These are phyloP conservation scores for Asterophora lycoperdoides DNA, from an alignment of 768 basidiomycete genomes.

Conservation along the genomic window DNA sequence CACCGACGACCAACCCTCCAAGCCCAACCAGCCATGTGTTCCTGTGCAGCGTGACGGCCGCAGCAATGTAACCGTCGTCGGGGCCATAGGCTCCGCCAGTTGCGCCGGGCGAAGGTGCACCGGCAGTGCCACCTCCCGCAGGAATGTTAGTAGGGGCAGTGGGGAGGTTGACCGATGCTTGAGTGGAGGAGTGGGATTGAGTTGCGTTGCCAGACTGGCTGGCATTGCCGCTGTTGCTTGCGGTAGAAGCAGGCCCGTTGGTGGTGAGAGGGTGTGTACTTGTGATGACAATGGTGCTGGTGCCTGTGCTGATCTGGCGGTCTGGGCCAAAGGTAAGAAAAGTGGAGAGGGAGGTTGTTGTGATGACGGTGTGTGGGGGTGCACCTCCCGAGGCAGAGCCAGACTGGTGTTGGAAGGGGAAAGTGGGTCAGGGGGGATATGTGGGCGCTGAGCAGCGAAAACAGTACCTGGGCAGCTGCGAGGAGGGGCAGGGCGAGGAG, in stretches of 20 bases:
- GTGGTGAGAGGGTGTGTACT: constrained; percentile 30
- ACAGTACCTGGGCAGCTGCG: constrained; percentile 39
- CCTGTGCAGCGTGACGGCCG: constrained; percentile 42
- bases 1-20: constrained; percentile 46
- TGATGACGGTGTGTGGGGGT: constrained; percentile 31
- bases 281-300: constrained; percentile 42
- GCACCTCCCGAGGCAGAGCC: constrained; percentile 15
- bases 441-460: neutral
- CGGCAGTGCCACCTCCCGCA: constrained; percentile 48
- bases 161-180: constrained; percentile 39
- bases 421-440: neutral
- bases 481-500: constrained; percentile 37
- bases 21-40: constrained; percentile 42
- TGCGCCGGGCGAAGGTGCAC: constrained; percentile 61
- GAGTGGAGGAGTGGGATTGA: constrained; percentile 34
- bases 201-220: constrained; percentile 23
- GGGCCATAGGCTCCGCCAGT: constrained; percentile 60
- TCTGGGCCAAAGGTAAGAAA: constrained; percentile 35
- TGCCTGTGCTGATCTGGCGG: constrained; percentile 36
- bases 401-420: constrained; percentile 2
- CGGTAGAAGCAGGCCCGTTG: constrained; percentile 11
- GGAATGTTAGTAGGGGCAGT: constrained; percentile 55
- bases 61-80: constrained; percentile 60
- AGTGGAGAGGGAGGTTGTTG: constrained; percentile 38
- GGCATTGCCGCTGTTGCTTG: constrained; percentile 22